Conservation (phyloP, 2,329 filamentous ascomycete species). For the Cladosporium phlei region DNA sequence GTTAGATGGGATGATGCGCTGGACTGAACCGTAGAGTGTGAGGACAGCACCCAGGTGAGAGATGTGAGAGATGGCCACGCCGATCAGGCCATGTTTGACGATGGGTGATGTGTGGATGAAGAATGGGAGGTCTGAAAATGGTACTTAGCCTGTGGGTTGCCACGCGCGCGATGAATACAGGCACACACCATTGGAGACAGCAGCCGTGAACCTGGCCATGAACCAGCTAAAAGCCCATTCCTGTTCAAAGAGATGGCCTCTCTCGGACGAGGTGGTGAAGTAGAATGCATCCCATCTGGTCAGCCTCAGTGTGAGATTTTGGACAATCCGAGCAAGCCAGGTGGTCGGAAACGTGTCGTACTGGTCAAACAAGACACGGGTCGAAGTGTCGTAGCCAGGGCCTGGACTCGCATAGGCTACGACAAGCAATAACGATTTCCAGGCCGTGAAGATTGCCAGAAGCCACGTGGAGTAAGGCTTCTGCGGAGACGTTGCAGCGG, state of each 20-base stretch:
- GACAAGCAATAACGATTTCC: slow-evolving; percentile 64
- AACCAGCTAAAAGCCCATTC: slow-evolving; percentile 76
- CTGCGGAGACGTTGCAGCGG: background rate
- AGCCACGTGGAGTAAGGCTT: slow-evolving; percentile 16
- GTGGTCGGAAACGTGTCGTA: slow-evolving; percentile 15
- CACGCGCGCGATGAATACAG: slow-evolving; percentile 11
- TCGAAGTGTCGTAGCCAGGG: slow-evolving; percentile 74
- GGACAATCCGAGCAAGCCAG: slow-evolving; percentile 18
- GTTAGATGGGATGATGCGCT: slow-evolving; percentile 48
- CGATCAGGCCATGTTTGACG: slow-evolving; percentile 46
- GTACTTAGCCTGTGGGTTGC: slow-evolving; percentile 26
- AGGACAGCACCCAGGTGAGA: slow-evolving; percentile 73
- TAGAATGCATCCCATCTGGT: slow-evolving; percentile 81
- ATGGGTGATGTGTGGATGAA: slow-evolving; percentile 19
- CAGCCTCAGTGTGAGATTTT: slow-evolving; percentile 51
- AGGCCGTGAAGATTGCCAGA: slow-evolving; percentile 48
- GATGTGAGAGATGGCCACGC: slow-evolving; percentile 63
- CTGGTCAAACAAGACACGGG: slow-evolving; percentile 46
- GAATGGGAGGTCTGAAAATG: slow-evolving; percentile 19
- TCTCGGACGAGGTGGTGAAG: slow-evolving; percentile 58
- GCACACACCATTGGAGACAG: slow-evolving; percentile 39
- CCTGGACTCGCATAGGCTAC: slow-evolving; percentile 56
- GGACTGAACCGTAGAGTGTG: slow-evolving; percentile 63
- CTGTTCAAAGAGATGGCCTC: slow-evolving; percentile 70
- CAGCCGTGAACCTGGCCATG: slow-evolving; percentile 44